A percentile compares a stretch with the other conserved stretches of the same genome.
These are phyloP conservation scores for Megacollybia marginata DNA, from an alignment of 768 basidiomycete genomes.

Conservation along the genomic window DNA sequence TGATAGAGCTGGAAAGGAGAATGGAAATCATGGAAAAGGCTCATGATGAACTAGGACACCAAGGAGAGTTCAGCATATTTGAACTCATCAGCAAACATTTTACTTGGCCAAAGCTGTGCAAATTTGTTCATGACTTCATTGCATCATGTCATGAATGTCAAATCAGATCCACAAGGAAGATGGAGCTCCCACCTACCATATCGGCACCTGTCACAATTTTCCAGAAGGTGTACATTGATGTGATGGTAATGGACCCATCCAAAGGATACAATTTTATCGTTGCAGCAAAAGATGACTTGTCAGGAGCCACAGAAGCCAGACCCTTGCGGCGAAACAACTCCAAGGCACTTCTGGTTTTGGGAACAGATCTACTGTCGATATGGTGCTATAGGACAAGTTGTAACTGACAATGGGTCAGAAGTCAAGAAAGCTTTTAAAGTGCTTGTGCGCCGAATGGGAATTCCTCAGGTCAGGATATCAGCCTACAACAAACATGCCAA, in stretches of 20 bases:
- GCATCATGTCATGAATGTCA: slow-evolving; percentile 33
- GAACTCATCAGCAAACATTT: slow-evolving; percentile 8
- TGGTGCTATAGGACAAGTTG: no score
- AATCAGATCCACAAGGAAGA: not conserved
- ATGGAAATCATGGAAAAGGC: not conserved
- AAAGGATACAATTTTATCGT: slow-evolving; percentile 15
- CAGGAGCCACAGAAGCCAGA: slow-evolving; percentile 18
- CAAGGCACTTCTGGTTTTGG: slow-evolving; percentile 14
- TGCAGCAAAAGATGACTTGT: slow-evolving; percentile 21
- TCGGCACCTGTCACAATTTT: slow-evolving; percentile 7
- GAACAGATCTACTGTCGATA: no score
- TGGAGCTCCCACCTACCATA: no score
- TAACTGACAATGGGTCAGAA: no score
- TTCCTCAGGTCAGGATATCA: no score
- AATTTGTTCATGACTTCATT: slow-evolving; percentile 22
- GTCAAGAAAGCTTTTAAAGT: no score
- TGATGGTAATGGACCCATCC: slow-evolving; percentile 5
- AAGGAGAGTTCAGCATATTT: slow-evolving; percentile 8
- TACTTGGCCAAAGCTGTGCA: slow-evolving; percentile 21
- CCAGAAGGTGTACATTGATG: slow-evolving; percentile 16
- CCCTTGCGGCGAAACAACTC: slow-evolving; percentile 8
- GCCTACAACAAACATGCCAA: no score
- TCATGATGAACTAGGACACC: slow-evolving; percentile 13
- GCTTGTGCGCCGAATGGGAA: slow-evolving; percentile 2
- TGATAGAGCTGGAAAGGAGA: not conserved